A percentile compares a stretch with the other conserved stretches of the same genome.
Conservation (phyloP, 352 stramenopile species). For the Globisporangium parvum region DNA sequence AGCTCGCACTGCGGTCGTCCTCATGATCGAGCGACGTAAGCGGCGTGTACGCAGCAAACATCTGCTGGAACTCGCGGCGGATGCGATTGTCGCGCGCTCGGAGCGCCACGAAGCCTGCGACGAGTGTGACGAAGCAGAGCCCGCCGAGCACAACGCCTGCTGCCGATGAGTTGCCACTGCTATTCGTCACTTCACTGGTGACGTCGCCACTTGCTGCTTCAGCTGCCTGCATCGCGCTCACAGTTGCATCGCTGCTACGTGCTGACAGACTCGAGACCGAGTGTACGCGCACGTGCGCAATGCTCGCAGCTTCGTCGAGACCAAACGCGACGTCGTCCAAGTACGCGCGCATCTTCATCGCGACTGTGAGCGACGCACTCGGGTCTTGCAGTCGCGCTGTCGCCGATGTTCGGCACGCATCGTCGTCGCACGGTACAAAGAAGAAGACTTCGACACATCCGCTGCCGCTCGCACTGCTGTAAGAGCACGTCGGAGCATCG, state of each 20-base stretch:
- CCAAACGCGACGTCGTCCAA: conserved; percentile 14
- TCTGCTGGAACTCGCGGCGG: conserved; percentile 23
- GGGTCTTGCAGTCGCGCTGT: conserved; percentile 15
- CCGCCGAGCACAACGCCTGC: conserved; percentile 1
- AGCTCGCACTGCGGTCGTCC: conserved; percentile 10
- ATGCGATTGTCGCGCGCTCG: conserved; percentile 20
- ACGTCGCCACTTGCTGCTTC: not conserved
- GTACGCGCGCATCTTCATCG: conserved; percentile 20
- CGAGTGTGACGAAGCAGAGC: conserved; percentile 13
- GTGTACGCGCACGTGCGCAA: conserved; percentile 19
- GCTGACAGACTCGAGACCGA: not conserved
- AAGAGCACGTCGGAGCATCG: not conserved
- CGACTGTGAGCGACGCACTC: conserved; percentile 12
- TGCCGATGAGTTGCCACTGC: not conserved
- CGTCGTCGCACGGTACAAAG: conserved; percentile 5
- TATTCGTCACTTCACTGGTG: not conserved
- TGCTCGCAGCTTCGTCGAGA: conserved; percentile 8
- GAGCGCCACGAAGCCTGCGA: conserved; percentile 13
- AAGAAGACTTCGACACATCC: conserved; percentile 5
- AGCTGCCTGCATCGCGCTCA: not conserved
- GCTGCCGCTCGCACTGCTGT: not conserved
- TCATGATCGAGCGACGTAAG: conserved; percentile 23
- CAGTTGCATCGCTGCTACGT: not conserved
- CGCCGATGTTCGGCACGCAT: conserved; percentile 9
- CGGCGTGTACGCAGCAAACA: conserved; percentile 26